Evolutionary conservation across 257 asterid genomes (phyloP).

Genomic region (Cinchona pubescens): DNA sequence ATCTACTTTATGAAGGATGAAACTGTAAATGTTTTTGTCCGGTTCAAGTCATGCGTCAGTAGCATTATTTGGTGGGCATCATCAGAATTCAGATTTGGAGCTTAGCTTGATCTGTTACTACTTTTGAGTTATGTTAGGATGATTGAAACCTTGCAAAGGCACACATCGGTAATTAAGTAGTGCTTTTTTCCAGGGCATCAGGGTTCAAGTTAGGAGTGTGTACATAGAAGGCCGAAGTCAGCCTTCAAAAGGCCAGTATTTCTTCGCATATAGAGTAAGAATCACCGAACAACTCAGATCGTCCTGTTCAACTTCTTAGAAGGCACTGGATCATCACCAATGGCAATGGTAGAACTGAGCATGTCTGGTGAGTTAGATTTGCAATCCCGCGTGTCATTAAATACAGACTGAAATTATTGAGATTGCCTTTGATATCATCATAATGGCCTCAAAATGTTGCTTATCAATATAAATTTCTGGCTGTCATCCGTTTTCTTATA

Average conservation of each 20-base stretch:
- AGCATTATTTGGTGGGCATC: not conserved
- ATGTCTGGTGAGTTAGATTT: constrained; percentile 55
- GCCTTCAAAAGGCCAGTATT: constrained; percentile 72
- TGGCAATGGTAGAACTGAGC: constrained; percentile 69
- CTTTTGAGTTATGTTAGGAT: constrained; percentile 8
- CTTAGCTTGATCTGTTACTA: not conserved
- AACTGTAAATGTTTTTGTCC: not conserved
- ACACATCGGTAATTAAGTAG: not conserved
- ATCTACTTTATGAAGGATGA: not conserved
- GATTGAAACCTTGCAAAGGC: constrained; percentile 1
- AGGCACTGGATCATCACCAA: constrained; percentile 93
- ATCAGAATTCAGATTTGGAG: not conserved
- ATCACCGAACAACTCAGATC: constrained; percentile 74
- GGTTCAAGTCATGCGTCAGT: not conserved
- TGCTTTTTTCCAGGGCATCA: constrained; percentile 54
- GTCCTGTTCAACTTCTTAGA: constrained; percentile 87
- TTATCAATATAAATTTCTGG: not conserved
- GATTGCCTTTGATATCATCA: not conserved
- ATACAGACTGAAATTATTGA: not conserved
- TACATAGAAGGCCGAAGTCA: constrained; percentile 76
- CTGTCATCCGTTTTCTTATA: constrained; percentile 9
- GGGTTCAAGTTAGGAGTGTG: constrained; percentile 87
- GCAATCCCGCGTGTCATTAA: not conserved
- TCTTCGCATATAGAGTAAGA: constrained; percentile 80
- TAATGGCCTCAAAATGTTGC: not conserved